Conservation (phyloP, 1,284 basidiomycete genomes). For the Ustilago shanxiensis region DNA sequence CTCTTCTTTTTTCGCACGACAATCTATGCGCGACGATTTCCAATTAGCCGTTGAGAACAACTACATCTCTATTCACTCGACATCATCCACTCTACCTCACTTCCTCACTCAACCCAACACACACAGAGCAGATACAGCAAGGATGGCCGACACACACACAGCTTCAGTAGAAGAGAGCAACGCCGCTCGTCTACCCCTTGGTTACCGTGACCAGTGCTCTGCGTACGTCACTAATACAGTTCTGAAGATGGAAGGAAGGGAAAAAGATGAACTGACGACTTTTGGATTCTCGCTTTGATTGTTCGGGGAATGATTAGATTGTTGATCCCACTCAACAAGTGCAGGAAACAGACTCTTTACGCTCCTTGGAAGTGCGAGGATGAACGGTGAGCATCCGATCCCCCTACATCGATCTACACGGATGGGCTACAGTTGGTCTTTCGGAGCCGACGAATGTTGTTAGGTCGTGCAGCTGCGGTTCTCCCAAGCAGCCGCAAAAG, state of each 20-base stretch:
- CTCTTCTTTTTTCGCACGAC: slow-evolving; percentile 1
- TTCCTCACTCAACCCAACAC: background rate
- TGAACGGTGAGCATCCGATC: slow-evolving; percentile 73
- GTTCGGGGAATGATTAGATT: slow-evolving; percentile 74
- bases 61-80: background rate
- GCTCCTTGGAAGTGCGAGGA: slow-evolving; percentile 86
- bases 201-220: slow-evolving; percentile 90
- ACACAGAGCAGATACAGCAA: slow-evolving; percentile 6
- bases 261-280: slow-evolving; percentile 1
- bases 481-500: background rate
- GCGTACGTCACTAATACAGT: slow-evolving; percentile 79
- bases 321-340: slow-evolving; percentile 85
- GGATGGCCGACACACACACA: slow-evolving; percentile 71
- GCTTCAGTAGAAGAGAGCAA: slow-evolving; percentile 88
- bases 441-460: background rate
- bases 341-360: slow-evolving; percentile 80
- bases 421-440: background rate
- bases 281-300: background rate
- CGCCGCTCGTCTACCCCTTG: slow-evolving; percentile 80
- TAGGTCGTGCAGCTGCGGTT: too few relatives aligned
- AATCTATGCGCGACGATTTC: slow-evolving; percentile 5
- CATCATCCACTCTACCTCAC: background rate
- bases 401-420: too few relatives aligned
- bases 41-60: too few relatives aligned
- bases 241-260: too few relatives aligned